Percentiles rank a stretch among this genome's conserved stretches.
These are phyloP conservation scores for Noccaea caerulescens DNA, from an alignment of 345 rosid genomes.

Conservation along the genomic window DNA sequence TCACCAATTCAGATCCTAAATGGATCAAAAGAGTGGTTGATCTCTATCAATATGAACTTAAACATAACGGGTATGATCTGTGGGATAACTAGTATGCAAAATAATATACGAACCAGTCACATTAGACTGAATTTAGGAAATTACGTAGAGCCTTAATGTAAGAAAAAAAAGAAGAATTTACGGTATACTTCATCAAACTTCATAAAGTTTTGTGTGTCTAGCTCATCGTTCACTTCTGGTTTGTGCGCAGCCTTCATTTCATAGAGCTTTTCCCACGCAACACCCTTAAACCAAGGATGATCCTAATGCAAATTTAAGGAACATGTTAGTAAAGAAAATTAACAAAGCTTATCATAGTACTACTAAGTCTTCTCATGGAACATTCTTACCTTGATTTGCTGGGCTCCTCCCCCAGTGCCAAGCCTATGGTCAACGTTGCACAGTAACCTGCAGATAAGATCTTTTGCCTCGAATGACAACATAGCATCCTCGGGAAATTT, in stretches of 20 bases:
- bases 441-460: constrained; percentile 81
- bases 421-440: constrained; percentile 91
- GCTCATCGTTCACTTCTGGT: constrained; percentile 92
- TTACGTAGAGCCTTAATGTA: constrained; percentile 4
- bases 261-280: constrained; percentile 87
- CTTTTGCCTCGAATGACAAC: constrained; percentile 76
- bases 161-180: constrained; percentile 27
- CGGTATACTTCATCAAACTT: constrained; percentile 88
- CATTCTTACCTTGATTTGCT: constrained; percentile 79
- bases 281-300: constrained; percentile 88
- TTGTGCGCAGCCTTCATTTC: constrained; percentile 95
- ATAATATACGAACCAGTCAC: constrained; percentile 3
- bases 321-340: constrained; percentile 32
- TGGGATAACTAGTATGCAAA: constrained; percentile 11
- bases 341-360: constrained; percentile 24
- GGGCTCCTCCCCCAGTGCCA: constrained; percentile 85
- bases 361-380: constrained; percentile 24
- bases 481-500: constrained; percentile 83
- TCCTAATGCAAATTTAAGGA: constrained; percentile 54
- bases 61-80: not conserved
- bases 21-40: not conserved
- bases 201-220: constrained; percentile 95
- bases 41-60: constrained; percentile 14
- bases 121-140: not conserved
- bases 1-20: not conserved